Evolutionary conservation across 768 basidiomycete genomes (phyloP), one percentile per base, ranked within the genome.

Genomic region (Hypsizygus marmoreus): DNA sequence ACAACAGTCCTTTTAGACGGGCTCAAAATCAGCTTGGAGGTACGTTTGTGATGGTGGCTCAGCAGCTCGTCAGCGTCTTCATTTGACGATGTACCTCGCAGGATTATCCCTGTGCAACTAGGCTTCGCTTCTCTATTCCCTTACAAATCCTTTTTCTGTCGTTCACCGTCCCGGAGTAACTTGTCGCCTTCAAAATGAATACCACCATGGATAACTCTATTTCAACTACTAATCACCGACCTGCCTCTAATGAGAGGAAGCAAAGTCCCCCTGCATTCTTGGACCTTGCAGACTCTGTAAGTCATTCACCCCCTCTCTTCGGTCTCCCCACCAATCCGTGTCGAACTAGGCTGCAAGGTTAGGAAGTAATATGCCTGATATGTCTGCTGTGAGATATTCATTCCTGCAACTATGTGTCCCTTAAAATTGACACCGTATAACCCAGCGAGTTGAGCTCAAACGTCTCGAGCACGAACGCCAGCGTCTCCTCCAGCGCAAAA

Each of bases 391-490:
- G 63, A 64, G 90, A 80, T 13, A 45, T 51, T 17, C 32, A 23
- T 30, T 36, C 48, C 42, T 33, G 53, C 23, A 23, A 12, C 38
- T 25, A 22, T 41, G 4, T 17, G 28, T 37, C 41, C 25, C 16
- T 23, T 4, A 28, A 19, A 24, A 40, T 58, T n/a, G n/a, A n/a
- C n/a, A 47, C 56, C 25, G 42, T 49, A 11, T n/a, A 17, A 30
- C 34, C n/a, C 68, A 91, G 88, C 88, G 90, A 58, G 86, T 93
- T 50, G 91, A 95, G 64, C 75, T 92, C 61, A 97, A 94, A 65
- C 88, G 93, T 56, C 70, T 89, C 53, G 86, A 94, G 66, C 92
- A 97, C 62, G 93, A 97, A 68, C 84, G 90, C 40, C 91, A 94
- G 68, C 91, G 94, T 51, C 72, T 72, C 29, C 64, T 90, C 32